A percentile compares a stretch with the other conserved stretches of the same genome.
Evolutionary conservation across 2,329 filamentous ascomycete species (phyloP).

Genomic region (Alternaria consortialis): DNA sequence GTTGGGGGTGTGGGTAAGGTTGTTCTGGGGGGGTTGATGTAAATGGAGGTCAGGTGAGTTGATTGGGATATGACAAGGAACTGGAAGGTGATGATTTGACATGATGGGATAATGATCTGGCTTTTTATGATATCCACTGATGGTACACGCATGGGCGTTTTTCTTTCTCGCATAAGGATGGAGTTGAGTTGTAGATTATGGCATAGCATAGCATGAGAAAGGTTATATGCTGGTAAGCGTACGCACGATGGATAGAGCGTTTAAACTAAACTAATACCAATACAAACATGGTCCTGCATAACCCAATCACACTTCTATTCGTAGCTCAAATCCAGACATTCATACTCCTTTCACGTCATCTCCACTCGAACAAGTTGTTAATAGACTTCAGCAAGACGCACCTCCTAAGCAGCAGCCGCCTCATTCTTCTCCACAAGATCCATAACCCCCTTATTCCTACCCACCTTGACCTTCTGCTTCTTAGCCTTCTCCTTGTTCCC

Average conservation of each 20-base stretch:
- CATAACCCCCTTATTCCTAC: slow-evolving; percentile 79
- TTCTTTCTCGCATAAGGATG: not conserved
- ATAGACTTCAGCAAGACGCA: not conserved
- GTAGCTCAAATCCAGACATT: no score
- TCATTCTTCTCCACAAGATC: slow-evolving; percentile 78
- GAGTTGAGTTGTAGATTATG: not conserved
- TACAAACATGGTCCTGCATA: not conserved
- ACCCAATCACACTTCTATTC: no score
- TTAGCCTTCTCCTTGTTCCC: slow-evolving; percentile 22
- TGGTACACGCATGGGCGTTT: not conserved
- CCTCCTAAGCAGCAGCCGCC: slow-evolving; percentile 24
- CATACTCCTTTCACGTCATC: no score
- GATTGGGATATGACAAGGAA: no score
- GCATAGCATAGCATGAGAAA: not conserved
- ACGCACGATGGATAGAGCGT: not conserved
- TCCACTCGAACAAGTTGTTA: no score
- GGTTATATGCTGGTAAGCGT: no score
- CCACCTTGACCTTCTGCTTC: slow-evolving; percentile 79
- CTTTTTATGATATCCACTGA: slow-evolving; percentile 12
- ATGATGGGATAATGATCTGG: slow-evolving; percentile 4
- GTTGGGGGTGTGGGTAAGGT: slow-evolving; percentile 87
- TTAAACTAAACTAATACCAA: not conserved
- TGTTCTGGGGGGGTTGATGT: slow-evolving; percentile 86
- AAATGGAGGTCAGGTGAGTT: not conserved
- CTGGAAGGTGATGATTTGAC: not conserved